A percentile compares a stretch with the other conserved stretches of the same genome.
Conservation (phyloP, 169 alveolate genomes). For the Eimeria tenella region DNA sequence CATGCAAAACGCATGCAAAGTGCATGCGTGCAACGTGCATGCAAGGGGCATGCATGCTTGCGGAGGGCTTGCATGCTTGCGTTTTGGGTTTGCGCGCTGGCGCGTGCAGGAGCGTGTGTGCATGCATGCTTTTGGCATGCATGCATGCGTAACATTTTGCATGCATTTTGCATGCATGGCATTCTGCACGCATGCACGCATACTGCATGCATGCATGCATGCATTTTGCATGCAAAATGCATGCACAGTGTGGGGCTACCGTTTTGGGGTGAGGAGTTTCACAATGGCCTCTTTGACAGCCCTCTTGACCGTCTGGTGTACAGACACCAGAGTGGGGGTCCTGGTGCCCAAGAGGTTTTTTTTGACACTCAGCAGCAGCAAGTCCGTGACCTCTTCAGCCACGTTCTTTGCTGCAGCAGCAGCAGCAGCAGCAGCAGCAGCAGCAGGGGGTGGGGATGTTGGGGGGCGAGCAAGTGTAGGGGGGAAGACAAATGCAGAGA, state of each 20-base stretch:
- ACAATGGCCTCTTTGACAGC: constrained; percentile 80
- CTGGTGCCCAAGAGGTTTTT: constrained; percentile 76
- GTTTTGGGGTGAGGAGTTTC: constrained; percentile 83
- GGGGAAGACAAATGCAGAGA: background rate
- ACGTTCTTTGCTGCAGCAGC: constrained; percentile 77
- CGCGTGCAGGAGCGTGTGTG: background rate
- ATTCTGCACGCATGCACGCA: too few species aligned
- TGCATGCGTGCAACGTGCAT: too few species aligned
- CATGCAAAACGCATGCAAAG: too few species aligned
- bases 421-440: background rate
- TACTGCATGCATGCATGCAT: too few species aligned
- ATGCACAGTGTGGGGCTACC: background rate
- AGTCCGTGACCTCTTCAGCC: constrained; percentile 82
- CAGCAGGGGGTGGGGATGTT: background rate
- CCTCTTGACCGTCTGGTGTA: constrained; percentile 80
- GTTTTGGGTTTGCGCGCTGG: too few species aligned
- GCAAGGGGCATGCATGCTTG: background rate
- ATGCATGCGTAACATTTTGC: too few species aligned
- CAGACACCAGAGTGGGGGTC: constrained; percentile 81
- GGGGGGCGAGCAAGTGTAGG: background rate
- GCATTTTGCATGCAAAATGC: too few species aligned
- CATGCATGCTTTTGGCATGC: background rate
- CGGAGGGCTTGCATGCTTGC: background rate
- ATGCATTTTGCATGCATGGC: too few species aligned
- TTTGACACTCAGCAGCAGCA: constrained; percentile 76